These are phyloP conservation scores for Cucurbita moschata DNA, from an alignment of 306 rosid species.

Conservation along the genomic window DNA sequence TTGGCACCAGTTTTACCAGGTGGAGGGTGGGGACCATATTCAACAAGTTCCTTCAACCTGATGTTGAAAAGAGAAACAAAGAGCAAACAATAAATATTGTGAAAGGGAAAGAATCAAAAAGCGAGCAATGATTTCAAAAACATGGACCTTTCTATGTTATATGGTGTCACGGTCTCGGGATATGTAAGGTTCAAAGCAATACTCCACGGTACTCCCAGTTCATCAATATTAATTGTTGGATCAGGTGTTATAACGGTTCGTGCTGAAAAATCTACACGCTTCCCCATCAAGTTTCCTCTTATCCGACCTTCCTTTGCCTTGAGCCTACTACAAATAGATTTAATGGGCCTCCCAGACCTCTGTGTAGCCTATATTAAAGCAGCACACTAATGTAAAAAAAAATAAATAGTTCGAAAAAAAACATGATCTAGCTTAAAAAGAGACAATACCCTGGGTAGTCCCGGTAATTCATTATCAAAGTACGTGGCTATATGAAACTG, in stretches of 20 bases:
- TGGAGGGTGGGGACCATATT: constrained; percentile 96
- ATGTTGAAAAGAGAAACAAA: background rate
- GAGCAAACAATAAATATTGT: background rate
- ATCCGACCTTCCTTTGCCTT: constrained; percentile 99
- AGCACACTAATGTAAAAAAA: background rate
- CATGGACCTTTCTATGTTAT: constrained; percentile 80
- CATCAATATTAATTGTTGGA: constrained; percentile 85
- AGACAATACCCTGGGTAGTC: constrained; percentile 68
- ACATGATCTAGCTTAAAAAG: background rate
- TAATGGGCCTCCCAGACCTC: constrained; percentile 95
- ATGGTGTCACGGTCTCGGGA: constrained; percentile 98
- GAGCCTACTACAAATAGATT: constrained; percentile 96
- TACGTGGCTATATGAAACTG: constrained; percentile 96
- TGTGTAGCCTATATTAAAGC: constrained; percentile 64
- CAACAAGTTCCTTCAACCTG: constrained; percentile 96
- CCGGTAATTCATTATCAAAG: constrained; percentile 93
- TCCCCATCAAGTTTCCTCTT: constrained; percentile 97
- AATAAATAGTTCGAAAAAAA: background rate
- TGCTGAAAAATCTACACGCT: constrained; percentile 96
- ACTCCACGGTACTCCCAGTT: constrained; percentile 98
- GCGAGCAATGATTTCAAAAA: background rate
- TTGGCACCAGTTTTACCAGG: constrained; percentile 99
- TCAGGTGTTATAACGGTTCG: constrained; percentile 97
- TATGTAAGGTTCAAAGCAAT: constrained; percentile 91
- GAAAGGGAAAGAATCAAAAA: background rate